Percentiles rank a stretch among this genome's conserved stretches.
These are phyloP conservation scores for Jimgerdemannia flammicorona DNA, from an alignment of 192 early-diverging fungal genomes.

Conservation along the genomic window DNA sequence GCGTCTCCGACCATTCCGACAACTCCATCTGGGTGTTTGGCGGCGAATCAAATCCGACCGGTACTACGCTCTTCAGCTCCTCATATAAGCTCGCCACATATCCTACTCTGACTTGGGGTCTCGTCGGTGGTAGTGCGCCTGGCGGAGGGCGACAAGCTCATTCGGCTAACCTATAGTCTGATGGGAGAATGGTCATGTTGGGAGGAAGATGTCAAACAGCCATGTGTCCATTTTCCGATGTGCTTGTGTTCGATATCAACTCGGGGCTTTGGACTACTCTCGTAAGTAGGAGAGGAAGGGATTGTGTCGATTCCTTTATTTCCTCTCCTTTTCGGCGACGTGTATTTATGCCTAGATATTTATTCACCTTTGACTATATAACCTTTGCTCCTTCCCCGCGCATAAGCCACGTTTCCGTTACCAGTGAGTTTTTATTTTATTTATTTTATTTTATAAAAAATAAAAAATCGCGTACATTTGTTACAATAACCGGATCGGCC, in stretches of 20 bases:
- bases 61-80: conserved; percentile 3
- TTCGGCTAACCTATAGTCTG: conserved; percentile 1
- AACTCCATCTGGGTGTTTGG: conserved; percentile 7
- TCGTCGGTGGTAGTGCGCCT: conserved; percentile 3
- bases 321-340: not conserved
- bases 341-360: not conserved
- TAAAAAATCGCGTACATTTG: too few relatives aligned
- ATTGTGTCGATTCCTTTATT: too few relatives aligned
- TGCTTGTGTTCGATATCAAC: conserved; percentile 7
- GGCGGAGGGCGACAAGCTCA: conserved; percentile 10
- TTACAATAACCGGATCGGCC: too few relatives aligned
- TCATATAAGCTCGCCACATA: not conserved
- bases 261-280: not conserved
- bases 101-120: conserved; percentile 1
- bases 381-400: not conserved
- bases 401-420: conserved; percentile 2
- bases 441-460: too few relatives aligned
- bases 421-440: conserved; percentile 5
- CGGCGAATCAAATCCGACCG: not conserved
- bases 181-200: conserved; percentile 14
- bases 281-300: not conserved
- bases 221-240: not conserved
- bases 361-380: not conserved
- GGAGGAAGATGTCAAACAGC: not conserved
- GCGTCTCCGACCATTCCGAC: not conserved